Base-by-base conservation (phyloP, 1,284 basidiomycete genomes). In the Gomphus sp. region DNA sequence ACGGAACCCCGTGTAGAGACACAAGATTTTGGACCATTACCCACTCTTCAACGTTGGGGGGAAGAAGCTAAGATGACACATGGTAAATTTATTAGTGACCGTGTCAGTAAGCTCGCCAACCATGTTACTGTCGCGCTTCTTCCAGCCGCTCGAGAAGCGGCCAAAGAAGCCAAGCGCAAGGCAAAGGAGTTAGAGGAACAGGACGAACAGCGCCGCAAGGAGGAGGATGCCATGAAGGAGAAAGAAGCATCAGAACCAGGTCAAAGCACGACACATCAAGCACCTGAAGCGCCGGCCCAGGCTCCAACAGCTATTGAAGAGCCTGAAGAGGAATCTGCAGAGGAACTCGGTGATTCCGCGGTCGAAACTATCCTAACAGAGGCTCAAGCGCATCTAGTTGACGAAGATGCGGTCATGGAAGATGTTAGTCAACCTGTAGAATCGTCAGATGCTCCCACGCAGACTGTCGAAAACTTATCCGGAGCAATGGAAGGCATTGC, bases 11-110 rank as follows among this genome's bases (percentile, higher is more conserved):
- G 78, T 28, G 67, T 76, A 36, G 79, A 82, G 56, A 73, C 74
- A 36, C 80, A 81, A 39, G 81, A 81, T 34, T 81, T 91, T 55
- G 85, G 89, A 55, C 94, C 94, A 3, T 73, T 91, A 61, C 73
- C 87, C 10, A 98, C 96, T 0, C 69, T 86, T n/a, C 87, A 91
- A 66, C 82, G 96, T 50, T 98, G 96, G 95, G 74, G 80, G 1
- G 94, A 98, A 66, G 95, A 97, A 71, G 83, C 83, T 58, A 89
- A 88, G 65, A 86, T 91, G 56, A 76, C 93, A 14, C 85, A 93
- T 60, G 85, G 89, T 39, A 80, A 85, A 64, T 85, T 87, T 61
- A 80, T 85, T 16, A 73, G 77, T 31, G 82, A 88, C 64, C 79
- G 93, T 22, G 76, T 84, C n/a, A 75, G 75, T 16, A 86, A 84